Evolutionary conservation across 208 protist species (phyloP), one percentile per base, ranked within the genome.

Genomic region (Trypanosoma melophagium): DNA sequence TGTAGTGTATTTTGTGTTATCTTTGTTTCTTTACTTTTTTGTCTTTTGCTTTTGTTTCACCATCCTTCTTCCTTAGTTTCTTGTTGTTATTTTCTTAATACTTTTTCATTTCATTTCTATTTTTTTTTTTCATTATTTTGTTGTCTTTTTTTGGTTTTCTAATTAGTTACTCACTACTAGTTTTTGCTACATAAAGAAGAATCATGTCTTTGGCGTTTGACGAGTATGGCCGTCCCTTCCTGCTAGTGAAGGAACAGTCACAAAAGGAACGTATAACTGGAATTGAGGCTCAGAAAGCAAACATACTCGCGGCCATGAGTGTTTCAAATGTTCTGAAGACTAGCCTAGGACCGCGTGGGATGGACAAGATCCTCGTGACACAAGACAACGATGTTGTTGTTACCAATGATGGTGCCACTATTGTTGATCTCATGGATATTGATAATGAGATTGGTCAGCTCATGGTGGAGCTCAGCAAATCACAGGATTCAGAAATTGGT

Each of bases 351-450:
- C 98, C 99, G 14, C 93, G 92, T 22, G 93, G 95, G 49, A 99
- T 99, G 97, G 97, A 99, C 66, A 99, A 99, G 79, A 98, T 99
- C 59, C 85, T 99, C n/a, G 97, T 99, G 14, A 96, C 86, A 31
- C 89, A 93, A 17, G 98, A 99, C 78, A 98, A 98, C 53, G 98
- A 99, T 58, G 96, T 99, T 10, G 98, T 98, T 0, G 94, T 99
- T 22, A 99, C 98, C 1, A 99, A 99, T 76, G 99, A 99, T 77
- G 99, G 99, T 24, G 99, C 99, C 1, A 99, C 98, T 19, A 99
- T 99, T 62, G 73, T 99, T 0, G 89, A 98, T 40, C 85, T 98
- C 9, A 99, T 99, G 97, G 94, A 99, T 60, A 98, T 99, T 35
- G 90, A 99, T 60, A 97, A 99, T 83, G 97, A 99, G 77, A 98